Conservation (phyloP, 768 basidiomycete species). For the Calvatia gigantea region DNA sequence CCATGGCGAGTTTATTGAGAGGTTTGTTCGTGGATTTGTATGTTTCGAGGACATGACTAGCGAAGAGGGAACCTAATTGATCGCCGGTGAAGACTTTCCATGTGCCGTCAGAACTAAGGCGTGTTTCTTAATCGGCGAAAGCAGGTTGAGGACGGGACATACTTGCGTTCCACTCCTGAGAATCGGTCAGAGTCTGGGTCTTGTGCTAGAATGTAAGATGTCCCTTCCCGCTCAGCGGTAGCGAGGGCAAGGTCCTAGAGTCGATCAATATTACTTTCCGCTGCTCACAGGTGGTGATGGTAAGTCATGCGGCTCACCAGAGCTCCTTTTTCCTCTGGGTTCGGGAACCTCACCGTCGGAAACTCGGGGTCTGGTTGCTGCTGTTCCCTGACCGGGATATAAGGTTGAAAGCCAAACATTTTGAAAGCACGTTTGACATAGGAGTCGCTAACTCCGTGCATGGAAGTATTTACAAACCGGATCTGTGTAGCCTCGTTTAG, state of each 20-base stretch:
- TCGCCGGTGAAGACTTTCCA: conserved; percentile 84
- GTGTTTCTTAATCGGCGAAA: conserved; percentile 9
- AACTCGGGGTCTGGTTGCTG: conserved; percentile 79
- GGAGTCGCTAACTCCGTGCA: conserved; percentile 84
- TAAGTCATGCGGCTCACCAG: conserved; percentile 16
- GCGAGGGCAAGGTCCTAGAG: conserved; percentile 68
- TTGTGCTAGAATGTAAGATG: conserved; percentile 75
- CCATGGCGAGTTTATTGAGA: conserved; percentile 70
- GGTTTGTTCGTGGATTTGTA: conserved; percentile 41
- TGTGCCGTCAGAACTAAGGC: conserved; percentile 40
- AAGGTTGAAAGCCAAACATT: conserved; percentile 54
- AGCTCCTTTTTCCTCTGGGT: conserved; percentile 86
- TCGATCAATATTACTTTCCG: not conserved
- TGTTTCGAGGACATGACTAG: conserved; percentile 35
- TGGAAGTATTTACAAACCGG: conserved; percentile 81
- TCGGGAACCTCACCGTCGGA: conserved; percentile 81
- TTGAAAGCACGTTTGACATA: conserved; percentile 58
- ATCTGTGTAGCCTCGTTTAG: conserved; percentile 36
- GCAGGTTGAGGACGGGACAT: conserved; percentile 10
- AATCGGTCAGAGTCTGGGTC: conserved; percentile 90
- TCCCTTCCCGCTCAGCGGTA: conserved; percentile 51
- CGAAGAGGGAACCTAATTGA: conserved; percentile 63
- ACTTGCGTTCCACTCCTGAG: conserved; percentile 71
- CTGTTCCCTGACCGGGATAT: conserved; percentile 63
- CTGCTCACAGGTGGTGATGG: not conserved